phyloP scores from a whole-genome alignment of 2,329 filamentous ascomycete genomes.

The Fusarium sp. region DNA sequence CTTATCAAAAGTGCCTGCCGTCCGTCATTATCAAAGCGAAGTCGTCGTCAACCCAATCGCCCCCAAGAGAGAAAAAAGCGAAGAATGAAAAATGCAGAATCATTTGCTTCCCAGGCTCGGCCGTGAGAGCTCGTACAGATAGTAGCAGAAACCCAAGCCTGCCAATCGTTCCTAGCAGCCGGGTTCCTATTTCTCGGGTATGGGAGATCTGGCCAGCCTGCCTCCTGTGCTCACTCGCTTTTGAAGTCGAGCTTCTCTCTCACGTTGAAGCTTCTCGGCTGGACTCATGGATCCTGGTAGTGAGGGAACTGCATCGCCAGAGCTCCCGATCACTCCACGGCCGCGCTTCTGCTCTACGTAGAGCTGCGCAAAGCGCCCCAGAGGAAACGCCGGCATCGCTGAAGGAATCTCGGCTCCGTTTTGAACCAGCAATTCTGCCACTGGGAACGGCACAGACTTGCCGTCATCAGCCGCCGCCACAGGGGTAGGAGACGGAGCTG shows the following conservation, averaged over 20 bases:
- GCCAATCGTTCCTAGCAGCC: constrained; percentile 53
- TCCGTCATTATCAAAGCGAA: constrained; percentile 34
- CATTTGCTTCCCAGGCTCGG: constrained; percentile 35
- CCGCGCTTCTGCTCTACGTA: constrained; percentile 85
- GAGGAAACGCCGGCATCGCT: constrained; percentile 80
- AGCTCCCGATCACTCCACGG: constrained; percentile 55
- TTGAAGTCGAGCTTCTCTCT: constrained; percentile 76
- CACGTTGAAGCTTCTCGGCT: constrained; percentile 64
- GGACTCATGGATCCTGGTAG: constrained; percentile 61
- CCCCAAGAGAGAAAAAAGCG: constrained; percentile 9
- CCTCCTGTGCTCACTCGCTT: constrained; percentile 84
- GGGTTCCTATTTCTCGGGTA: constrained; percentile 68
- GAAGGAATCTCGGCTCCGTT: constrained; percentile 91
- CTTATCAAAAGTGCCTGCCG: constrained; percentile 35
- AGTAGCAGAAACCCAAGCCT: constrained; percentile 51
- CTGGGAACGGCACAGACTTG: constrained; percentile 78
- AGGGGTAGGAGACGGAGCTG: constrained; percentile 70
- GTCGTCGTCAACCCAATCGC: constrained; percentile 24
- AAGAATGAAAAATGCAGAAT: constrained; percentile 4
- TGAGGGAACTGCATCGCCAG: constrained; percentile 68
- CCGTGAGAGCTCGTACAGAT: constrained; percentile 45
- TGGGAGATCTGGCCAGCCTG: constrained; percentile 73
- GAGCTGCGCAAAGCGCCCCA: constrained; percentile 81
- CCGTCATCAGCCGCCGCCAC: constrained; percentile 55
- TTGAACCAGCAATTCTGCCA: constrained; percentile 91